phyloP scores from a whole-genome alignment of 2,329 filamentous ascomycete species.

The Aspergillus sp. region DNA sequence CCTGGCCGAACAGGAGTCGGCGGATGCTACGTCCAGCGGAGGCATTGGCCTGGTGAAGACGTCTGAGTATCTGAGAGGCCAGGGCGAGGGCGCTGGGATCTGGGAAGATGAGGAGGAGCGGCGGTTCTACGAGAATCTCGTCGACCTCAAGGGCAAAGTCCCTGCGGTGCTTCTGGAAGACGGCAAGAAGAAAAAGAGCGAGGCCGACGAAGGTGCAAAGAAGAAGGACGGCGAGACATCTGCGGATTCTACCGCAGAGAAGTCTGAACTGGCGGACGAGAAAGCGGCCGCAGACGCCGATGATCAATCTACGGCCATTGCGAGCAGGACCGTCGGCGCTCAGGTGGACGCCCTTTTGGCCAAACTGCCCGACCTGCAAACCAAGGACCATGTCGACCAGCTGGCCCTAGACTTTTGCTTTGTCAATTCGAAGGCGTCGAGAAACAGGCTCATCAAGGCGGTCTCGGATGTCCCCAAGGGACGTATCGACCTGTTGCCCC shows the following conservation, averaged over 20 bases:
- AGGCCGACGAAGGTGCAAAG: constrained; percentile 76
- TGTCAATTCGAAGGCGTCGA: constrained; percentile 94
- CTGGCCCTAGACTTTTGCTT: constrained; percentile 97
- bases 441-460: constrained; percentile 89
- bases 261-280: constrained; percentile 35
- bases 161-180: constrained; percentile 92
- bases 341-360: constrained; percentile 90
- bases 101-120: constrained; percentile 99
- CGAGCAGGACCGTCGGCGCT: constrained; percentile 95
- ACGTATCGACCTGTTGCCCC: constrained; percentile 82
- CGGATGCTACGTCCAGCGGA: constrained; percentile 64
- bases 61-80: constrained; percentile 85
- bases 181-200: constrained; percentile 86
- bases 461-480: constrained; percentile 94
- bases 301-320: constrained; percentile 89
- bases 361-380: constrained; percentile 85
- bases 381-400: constrained; percentile 88
- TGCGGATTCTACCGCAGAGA: constrained; percentile 45
- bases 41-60: constrained; percentile 92
- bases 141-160: constrained; percentile 93
- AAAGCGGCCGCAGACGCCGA: constrained; percentile 62
- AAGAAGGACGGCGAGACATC: constrained; percentile 62
- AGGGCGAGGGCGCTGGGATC: constrained; percentile 87
- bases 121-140: constrained; percentile 95
- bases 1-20: constrained; percentile 76